Evolutionary conservation across 106 monocot genomes (phyloP), one percentile per base, ranked within the genome.

Genomic region (Allium sativum): DNA sequence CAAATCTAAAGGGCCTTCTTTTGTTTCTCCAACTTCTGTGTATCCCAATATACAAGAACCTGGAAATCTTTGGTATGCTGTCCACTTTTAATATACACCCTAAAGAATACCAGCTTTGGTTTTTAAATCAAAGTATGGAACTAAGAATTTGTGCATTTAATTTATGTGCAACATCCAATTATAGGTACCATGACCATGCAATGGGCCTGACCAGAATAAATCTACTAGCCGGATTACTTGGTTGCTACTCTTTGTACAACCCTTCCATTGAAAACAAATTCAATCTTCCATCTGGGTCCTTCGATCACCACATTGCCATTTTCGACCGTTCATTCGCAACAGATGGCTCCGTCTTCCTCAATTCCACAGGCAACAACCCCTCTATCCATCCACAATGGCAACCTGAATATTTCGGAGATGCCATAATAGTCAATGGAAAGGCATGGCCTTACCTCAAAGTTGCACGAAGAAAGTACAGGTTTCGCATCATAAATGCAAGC

Each of bases 321-420:
- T 84, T 77, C 48, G 95, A 96, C 66, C 76, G 90, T 14, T 79
- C 75, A 74, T 96, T 90, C 74, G 20, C 40, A 65, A 54, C 64
- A 11, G 81, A 95, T 52, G 94, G 94, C 64, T 76, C 90, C 45
- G 53, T 96, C 69, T 96, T 76, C 77, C 75, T 96, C 79, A 96
- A 96, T 66, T 53, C 70, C 60, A 90, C 86, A 2, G 94, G 95
- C 16, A 54, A 82, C 69, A 74, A 79, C 63, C 94, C 94, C 3
- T 16, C 18, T 44, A 75, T 90, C 64, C 94, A 94, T 71, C 93
- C 91, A 21, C 82, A 92, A 45, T 93, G 93, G 93, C 93, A 88
- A 66, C 94, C 94, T 7, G 94, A 95, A 77, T 95, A 87, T 75
- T 95, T 90, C 52, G 94, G 94, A 48, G 58, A 77, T 55, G 90